Base-by-base conservation (phyloP, 129 eudicot species). In the Erigeron canadensis region DNA sequence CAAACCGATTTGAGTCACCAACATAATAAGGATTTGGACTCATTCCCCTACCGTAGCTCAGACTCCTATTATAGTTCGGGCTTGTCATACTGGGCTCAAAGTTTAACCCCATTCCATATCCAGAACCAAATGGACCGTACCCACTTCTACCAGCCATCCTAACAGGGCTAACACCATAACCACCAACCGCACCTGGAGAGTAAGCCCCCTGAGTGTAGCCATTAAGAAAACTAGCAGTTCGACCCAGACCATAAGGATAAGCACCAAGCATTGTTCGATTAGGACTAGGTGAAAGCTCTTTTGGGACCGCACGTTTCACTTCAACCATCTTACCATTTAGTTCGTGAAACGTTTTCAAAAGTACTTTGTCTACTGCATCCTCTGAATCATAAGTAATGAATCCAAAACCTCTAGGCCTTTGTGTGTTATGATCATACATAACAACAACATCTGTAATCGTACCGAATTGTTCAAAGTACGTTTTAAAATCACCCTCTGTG, bases 341-440 rank as follows among this genome's bases (percentile, higher is more conserved):
- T 65, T 86, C 91, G 69, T 86, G 88, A 34, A 86, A 81, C 10
- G 88, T 79, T 81, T 79, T 83, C 40, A 73, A 10, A 19, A 86
- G 65, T n/a, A 79, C 91, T 66, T 68, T 76, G 64, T 86, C 91
- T 50, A 81, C 88, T 5, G 91, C 91, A 56, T 86, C 91, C 50
- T 86, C 91, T 8, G 86, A 69, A 60, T 86, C 88, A 53, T 81
- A 86, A 53, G 91, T 86, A 74, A 86, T 86, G 77, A 87, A 87
- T 4, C 94, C 94, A 63, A 87, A 87, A 21, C 95, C 95, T 80
- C 95, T 72, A 72, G 95, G 95, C 54, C 95, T 72, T 63, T 82
- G 87, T 17, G 95, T 87, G 41, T 87, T 82, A 71, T 87, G 95
- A 80, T 87, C 95, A 58, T 87, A 87, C 95, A 87, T 87, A 77